Base-by-base conservation (phyloP, 2,329 filamentous ascomycete species). In the Sclerotinia glacialis region DNA sequence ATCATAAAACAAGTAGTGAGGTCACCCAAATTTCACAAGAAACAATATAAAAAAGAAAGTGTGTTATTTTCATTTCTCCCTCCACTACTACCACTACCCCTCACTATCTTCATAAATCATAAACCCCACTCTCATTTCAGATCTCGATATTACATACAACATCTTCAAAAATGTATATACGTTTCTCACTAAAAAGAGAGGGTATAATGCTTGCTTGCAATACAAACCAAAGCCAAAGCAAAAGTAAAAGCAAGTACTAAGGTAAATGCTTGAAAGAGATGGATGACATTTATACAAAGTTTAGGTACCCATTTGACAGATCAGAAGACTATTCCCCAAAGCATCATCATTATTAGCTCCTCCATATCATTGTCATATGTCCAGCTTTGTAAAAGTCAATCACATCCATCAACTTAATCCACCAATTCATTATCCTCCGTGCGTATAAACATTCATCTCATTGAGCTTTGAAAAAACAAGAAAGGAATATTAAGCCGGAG, bases 301-400 rank as follows among this genome's bases (percentile, higher is more conserved):
- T 49, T 37, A 23, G 44, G 28, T 61, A 50, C 23, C 44, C 58
- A 61, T 49, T 49, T 26, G 58, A 61, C 44, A 61, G 26, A 1
- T 26, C 40, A 49, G 58, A 61, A 61, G 58, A 50, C 58, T 37
- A 61, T 49, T 31, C 44, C 58, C 58, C 58, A 26, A 26, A 37
- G 12, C 44, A 61, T 61, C 58, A 61, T 61, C 58, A 61, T 61
- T 61, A 61, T 61, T 61, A 61, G 58, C 58, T 49, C 58, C 58
- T 61, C 44, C 28, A 49, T 47, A 34, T 37, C 31, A 14, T 61
- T 49, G 58, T 40, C 58, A 50, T 49, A 37, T 61, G 46, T 49
- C 56, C 44, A 61, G 21, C 18, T 61, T 61, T 31, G 14, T 60
- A 49, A 16, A 61, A 8, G 16, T 61, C 31, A 34, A 49, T 61